A percentile compares a stretch with the other conserved stretches of the same genome.
Conservation (phyloP, 148 eudicot genomes). For the Linanthus parryae region DNA sequence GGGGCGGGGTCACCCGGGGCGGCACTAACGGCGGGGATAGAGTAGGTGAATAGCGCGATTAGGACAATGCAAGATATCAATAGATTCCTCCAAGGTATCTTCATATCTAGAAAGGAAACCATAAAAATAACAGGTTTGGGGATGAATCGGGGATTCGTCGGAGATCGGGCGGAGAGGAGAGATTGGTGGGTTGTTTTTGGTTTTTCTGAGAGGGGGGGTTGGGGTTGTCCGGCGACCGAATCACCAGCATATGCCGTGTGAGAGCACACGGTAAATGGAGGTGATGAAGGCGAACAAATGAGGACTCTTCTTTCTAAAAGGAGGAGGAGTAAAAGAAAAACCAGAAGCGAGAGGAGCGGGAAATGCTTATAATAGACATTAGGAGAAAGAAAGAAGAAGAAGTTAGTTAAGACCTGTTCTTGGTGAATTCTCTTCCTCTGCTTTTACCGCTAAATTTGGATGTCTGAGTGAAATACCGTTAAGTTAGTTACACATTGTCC, state of each 20-base stretch:
- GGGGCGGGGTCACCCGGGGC: too few relatives aligned
- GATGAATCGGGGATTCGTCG: neutral
- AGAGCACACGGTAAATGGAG: constrained; percentile 20
- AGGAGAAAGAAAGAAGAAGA: constrained; percentile 5
- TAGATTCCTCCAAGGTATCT: constrained; percentile 21
- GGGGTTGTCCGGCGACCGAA: neutral
- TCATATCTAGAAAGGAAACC: constrained; percentile 14
- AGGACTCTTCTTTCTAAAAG: too few relatives aligned
- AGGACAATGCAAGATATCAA: neutral
- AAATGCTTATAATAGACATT: constrained; percentile 16
- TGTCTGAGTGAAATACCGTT: neutral
- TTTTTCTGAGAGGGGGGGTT: neutral
- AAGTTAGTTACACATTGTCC: too few relatives aligned
- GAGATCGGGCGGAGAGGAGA: neutral
- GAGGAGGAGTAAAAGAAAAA: neutral
- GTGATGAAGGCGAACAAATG: constrained; percentile 5
- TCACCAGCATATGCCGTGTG: constrained; percentile 23
- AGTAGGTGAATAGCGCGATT: neutral
- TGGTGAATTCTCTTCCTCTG: constrained; percentile 15
- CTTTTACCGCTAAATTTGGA: constrained; percentile 13
- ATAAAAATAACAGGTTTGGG: neutral
- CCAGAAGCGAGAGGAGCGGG: neutral
- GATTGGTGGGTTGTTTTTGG: too few relatives aligned
- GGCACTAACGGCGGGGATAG: neutral
- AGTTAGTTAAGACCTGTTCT: constrained; percentile 3